A percentile compares a stretch with the other conserved stretches of the same genome.
Conservation (phyloP, 164 flowering plant species). For the Saururus chinensis region DNA sequence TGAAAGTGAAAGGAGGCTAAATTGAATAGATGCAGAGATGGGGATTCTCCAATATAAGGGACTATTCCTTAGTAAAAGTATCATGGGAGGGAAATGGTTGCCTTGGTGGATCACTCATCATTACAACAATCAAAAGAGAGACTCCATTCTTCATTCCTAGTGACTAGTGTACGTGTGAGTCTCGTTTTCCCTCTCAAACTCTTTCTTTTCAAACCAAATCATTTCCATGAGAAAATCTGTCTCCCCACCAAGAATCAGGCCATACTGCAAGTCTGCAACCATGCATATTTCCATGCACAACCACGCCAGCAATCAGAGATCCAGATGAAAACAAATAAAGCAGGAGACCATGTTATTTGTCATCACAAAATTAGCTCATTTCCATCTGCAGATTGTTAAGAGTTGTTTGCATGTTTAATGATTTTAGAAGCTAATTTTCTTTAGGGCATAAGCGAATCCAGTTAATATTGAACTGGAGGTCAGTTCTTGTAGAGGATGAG, state of each 20-base stretch:
- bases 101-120: conserved; percentile 34
- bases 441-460: neutral
- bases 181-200: conserved; percentile 23
- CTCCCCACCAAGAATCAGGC: conserved; percentile 27
- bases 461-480: neutral
- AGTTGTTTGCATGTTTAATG: neutral
- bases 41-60: neutral
- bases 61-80: conserved; percentile 1
- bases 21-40: conserved; percentile 4
- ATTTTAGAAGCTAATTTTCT: neutral
- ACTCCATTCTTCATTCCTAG: neutral
- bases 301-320: neutral
- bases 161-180: conserved; percentile 1
- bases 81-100: neutral
- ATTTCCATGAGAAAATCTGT: conserved; percentile 57
- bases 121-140: conserved; percentile 33
- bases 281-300: conserved; percentile 38
- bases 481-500: neutral
- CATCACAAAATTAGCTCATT: too few species aligned
- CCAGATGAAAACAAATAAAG: too few species aligned
- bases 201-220: conserved; percentile 35
- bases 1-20: conserved; percentile 17
- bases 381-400: neutral
- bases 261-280: neutral
- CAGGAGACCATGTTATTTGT: too few species aligned